These are phyloP conservation scores for Talaromyces wortmannii DNA, from an alignment of 495 filamentous ascomycete species.

Conservation along the genomic window DNA sequence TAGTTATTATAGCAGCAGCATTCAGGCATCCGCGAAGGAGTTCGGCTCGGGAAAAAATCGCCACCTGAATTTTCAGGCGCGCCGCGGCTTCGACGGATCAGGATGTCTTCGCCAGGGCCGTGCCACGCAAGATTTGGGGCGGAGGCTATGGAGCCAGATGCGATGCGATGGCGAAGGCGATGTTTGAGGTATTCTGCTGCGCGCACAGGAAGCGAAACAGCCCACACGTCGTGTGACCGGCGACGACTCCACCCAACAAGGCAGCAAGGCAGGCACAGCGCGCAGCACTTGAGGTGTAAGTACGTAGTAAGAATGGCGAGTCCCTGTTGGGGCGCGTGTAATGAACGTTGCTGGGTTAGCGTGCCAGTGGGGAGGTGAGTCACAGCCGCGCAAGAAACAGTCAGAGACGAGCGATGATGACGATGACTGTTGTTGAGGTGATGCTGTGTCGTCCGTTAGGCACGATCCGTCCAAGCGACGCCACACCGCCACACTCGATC, in stretches of 20 bases:
- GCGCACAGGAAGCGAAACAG: neutral
- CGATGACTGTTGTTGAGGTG: neutral
- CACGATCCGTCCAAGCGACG: neutral
- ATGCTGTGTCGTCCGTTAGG: neutral
- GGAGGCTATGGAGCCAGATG: no score
- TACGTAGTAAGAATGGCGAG: neutral
- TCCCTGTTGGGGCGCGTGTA: no score
- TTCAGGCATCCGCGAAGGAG: conserved; percentile 6
- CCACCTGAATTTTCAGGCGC: conserved; percentile 5
- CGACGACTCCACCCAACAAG: neutral
- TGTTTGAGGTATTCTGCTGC: no score
- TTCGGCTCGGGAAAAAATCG: neutral
- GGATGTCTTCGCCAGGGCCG: neutral
- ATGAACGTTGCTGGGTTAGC: neutral
- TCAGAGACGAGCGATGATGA: neutral
- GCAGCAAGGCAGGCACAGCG: neutral
- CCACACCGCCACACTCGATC: neutral
- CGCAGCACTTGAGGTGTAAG: neutral
- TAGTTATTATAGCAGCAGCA: no score
- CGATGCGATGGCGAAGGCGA: no score
- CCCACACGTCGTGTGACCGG: neutral
- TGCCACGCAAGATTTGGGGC: no score
- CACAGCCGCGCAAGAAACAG: neutral
- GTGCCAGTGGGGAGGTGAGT: neutral
- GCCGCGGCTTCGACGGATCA: neutral